Percentiles rank a stretch among this genome's conserved stretches.
Conservation (phyloP, 2,329 filamentous ascomycete genomes). For the Xylaria multiplex region DNA sequence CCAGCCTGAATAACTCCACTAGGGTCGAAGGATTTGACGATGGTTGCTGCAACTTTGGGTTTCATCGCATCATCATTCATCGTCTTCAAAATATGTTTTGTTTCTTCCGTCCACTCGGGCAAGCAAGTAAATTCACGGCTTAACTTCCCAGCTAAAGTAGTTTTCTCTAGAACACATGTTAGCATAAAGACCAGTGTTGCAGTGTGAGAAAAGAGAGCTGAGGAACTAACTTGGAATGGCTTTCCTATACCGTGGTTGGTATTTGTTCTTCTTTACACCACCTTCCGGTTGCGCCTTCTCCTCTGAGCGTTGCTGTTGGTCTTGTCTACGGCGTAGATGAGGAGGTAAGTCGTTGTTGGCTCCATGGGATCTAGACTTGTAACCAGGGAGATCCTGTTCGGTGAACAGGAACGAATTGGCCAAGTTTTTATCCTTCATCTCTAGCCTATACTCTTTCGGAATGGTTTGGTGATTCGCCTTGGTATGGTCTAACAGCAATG, state of each 20-base stretch:
- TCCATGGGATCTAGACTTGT: conserved; percentile 69
- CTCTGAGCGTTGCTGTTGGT: conserved; percentile 51
- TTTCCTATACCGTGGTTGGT: conserved; percentile 72
- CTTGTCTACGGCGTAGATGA: conserved; percentile 60
- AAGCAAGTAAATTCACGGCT: conserved; percentile 80
- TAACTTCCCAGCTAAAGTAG: conserved; percentile 76
- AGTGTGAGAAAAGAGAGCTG: conserved; percentile 45
- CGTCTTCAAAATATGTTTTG: conserved; percentile 68
- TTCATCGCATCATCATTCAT: conserved; percentile 69
- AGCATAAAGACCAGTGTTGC: conserved; percentile 23
- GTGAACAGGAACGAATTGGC: conserved; percentile 92
- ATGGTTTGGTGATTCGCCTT: conserved; percentile 75
- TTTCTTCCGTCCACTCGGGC: conserved; percentile 76
- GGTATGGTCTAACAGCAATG: conserved; percentile 75
- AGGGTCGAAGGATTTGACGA: conserved; percentile 55
- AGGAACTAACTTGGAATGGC: conserved; percentile 76
- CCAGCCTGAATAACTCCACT: conserved; percentile 68
- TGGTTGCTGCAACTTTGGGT: conserved; percentile 65
- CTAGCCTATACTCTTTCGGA: conserved; percentile 89
- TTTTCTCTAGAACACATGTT: conserved; percentile 70
- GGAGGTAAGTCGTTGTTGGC: conserved; percentile 68
- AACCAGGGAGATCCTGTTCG: conserved; percentile 89
- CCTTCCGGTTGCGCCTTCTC: conserved; percentile 60
- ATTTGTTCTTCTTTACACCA: conserved; percentile 57
- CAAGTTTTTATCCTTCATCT: conserved; percentile 70